These are phyloP conservation scores for Globisporangium radiosum DNA, from an alignment of 352 stramenopile genomes.

Conservation along the genomic window DNA sequence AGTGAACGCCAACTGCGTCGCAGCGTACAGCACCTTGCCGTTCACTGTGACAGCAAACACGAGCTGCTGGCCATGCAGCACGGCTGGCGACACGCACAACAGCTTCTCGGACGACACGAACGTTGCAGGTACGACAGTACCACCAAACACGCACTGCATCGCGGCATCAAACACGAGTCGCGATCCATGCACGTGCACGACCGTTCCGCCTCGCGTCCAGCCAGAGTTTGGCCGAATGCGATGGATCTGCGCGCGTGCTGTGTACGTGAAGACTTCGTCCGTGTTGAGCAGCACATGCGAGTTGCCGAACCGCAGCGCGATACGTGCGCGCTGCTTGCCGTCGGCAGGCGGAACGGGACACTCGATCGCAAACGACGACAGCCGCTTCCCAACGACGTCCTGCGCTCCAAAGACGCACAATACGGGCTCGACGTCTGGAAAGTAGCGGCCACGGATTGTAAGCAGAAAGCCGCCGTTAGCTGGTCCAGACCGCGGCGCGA, in stretches of 20 bases:
- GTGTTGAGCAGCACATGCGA: slow-evolving; percentile 4
- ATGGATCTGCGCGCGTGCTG: slow-evolving; percentile 12
- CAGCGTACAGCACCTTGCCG: slow-evolving; percentile 6
- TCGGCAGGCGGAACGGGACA: slow-evolving; percentile 11
- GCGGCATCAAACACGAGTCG: slow-evolving; percentile 15
- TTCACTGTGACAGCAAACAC: slow-evolving; percentile 17
- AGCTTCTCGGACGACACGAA: slow-evolving; percentile 21
- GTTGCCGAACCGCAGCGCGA: slow-evolving; percentile 14
- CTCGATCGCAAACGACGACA: slow-evolving; percentile 13
- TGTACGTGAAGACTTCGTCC: slow-evolving; percentile 10
- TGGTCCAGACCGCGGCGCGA: slow-evolving; percentile 8
- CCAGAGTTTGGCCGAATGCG: slow-evolving; percentile 21
- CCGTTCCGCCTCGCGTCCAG: slow-evolving; percentile 28
- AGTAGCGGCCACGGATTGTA: slow-evolving; percentile 10
- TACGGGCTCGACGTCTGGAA: slow-evolving; percentile 10
- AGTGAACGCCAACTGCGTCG: slow-evolving; percentile 18
- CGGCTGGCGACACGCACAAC: slow-evolving; percentile 21
- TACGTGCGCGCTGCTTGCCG: background rate
- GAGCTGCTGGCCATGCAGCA: slow-evolving; percentile 4
- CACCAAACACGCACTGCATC: slow-evolving; percentile 31
- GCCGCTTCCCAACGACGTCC: slow-evolving; percentile 6
- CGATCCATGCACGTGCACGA: slow-evolving; percentile 22
- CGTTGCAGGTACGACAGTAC: slow-evolving; percentile 14
- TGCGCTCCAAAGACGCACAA: slow-evolving; percentile 14
- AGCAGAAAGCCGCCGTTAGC: slow-evolving; percentile 18